Evolutionary conservation across 1,284 basidiomycete species (phyloP).

Genomic region (Trichosporon ovoides): DNA sequence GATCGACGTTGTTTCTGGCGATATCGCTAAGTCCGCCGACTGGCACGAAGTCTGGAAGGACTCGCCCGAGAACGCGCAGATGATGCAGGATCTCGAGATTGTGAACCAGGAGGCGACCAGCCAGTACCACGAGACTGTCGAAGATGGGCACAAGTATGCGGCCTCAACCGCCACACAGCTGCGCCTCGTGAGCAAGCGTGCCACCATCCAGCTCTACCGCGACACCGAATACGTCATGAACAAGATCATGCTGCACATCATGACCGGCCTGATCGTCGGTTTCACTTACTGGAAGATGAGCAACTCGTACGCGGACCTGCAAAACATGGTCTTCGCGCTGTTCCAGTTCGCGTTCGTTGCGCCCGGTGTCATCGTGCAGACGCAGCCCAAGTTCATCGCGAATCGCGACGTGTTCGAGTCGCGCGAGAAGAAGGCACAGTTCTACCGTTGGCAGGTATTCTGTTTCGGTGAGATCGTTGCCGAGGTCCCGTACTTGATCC

Average conservation of each 20-base stretch:
- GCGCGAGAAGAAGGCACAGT: constrained; percentile 44
- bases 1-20: constrained; percentile 46
- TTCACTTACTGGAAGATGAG: constrained; percentile 44
- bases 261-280: constrained; percentile 40
- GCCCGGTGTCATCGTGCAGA: constrained; percentile 45
- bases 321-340: constrained; percentile 25
- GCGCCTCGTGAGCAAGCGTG: constrained; percentile 35
- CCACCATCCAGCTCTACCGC: constrained; percentile 37
- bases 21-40: constrained; percentile 52
- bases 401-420: constrained; percentile 47
- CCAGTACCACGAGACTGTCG: constrained; percentile 10
- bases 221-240: constrained; percentile 45
- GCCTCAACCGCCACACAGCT: constrained; percentile 35
- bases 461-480: constrained; percentile 39
- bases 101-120: constrained; percentile 26
- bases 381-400: constrained; percentile 48
- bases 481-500: constrained; percentile 42
- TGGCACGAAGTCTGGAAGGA: constrained; percentile 68
- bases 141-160: constrained; percentile 39
- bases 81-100: constrained; percentile 48
- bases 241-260: constrained; percentile 39
- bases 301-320: constrained; percentile 21
- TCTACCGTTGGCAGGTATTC: constrained; percentile 44
- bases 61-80: constrained; percentile 46
- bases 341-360: constrained; percentile 47